These are phyloP conservation scores for Poa pratensis DNA, from an alignment of 176 grass and related monocot species.

Conservation along the genomic window DNA sequence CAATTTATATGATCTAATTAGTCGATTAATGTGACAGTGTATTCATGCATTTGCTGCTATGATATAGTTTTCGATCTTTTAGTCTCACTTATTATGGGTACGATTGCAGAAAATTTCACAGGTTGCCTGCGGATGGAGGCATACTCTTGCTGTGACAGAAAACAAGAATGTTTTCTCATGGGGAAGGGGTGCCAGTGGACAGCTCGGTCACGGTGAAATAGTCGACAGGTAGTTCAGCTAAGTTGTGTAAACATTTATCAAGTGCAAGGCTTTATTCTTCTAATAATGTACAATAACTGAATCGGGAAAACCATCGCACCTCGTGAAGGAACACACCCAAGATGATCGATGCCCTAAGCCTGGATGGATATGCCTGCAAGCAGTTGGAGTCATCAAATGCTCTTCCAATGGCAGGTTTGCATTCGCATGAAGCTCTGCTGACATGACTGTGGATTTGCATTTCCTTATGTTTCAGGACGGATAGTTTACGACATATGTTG, in stretches of 20 bases:
- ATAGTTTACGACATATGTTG: neutral
- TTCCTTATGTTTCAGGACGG: neutral
- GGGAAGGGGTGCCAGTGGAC: conserved; percentile 78
- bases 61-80: neutral
- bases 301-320: neutral
- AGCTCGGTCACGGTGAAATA: conserved; percentile 85
- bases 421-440: neutral
- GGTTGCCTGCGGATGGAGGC: conserved; percentile 84
- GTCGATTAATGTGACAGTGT: neutral
- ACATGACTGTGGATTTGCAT: neutral
- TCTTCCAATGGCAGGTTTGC: conserved; percentile 59
- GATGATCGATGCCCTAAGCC: conserved; percentile 73
- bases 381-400: conserved; percentile 66
- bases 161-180: conserved; percentile 77
- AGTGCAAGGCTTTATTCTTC: neutral
- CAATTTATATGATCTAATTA: neutral
- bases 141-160: conserved; percentile 73
- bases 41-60: neutral
- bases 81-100: neutral
- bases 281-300: neutral
- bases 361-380: conserved; percentile 64
- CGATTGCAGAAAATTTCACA: conserved; percentile 62
- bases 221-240: conserved; percentile 57
- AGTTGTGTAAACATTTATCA: neutral
- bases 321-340: conserved; percentile 60